These are phyloP conservation scores for Aspergillus sparsus DNA, from an alignment of 495 filamentous ascomycete species.

Conservation along the genomic window DNA sequence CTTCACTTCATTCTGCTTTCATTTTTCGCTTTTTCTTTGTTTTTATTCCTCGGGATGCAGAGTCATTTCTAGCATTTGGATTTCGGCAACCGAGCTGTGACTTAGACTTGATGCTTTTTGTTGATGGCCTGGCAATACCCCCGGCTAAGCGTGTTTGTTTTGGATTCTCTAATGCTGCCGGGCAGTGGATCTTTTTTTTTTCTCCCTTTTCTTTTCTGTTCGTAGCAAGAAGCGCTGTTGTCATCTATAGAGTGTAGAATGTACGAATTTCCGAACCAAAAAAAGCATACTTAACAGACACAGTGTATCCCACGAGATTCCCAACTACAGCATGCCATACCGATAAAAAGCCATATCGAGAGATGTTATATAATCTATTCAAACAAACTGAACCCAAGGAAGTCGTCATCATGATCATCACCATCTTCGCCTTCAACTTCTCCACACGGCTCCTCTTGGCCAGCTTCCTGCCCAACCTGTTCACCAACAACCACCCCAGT, in stretches of 20 bases:
- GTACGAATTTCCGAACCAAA: background rate
- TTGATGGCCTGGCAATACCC: constrained; percentile 6
- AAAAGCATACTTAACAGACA: no score
- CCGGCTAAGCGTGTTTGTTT: constrained; percentile 5
- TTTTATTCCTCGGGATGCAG: constrained; percentile 8
- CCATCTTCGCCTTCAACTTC: no score
- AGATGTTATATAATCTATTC: no score
- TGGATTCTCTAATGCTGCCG: background rate
- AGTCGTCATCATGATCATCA: no score
- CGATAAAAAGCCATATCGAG: background rate
- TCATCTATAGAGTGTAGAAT: background rate
- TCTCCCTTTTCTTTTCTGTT: background rate
- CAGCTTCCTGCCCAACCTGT: no score
- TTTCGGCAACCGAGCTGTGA: constrained; percentile 2
- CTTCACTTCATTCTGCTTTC: constrained; percentile 8
- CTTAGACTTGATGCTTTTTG: constrained; percentile 19
- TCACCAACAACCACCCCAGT: no score
- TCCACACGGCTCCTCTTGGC: no score
- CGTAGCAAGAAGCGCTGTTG: background rate
- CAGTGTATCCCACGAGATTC: background rate
- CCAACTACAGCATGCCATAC: background rate
- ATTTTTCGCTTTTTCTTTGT: background rate
- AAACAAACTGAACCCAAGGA: no score
- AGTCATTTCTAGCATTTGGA: constrained; percentile 16
- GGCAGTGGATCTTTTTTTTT: background rate